A percentile compares a stretch with the other conserved stretches of the same genome.
Conservation (phyloP, 73 alveolate species). For the Paramecium sonneborni region DNA sequence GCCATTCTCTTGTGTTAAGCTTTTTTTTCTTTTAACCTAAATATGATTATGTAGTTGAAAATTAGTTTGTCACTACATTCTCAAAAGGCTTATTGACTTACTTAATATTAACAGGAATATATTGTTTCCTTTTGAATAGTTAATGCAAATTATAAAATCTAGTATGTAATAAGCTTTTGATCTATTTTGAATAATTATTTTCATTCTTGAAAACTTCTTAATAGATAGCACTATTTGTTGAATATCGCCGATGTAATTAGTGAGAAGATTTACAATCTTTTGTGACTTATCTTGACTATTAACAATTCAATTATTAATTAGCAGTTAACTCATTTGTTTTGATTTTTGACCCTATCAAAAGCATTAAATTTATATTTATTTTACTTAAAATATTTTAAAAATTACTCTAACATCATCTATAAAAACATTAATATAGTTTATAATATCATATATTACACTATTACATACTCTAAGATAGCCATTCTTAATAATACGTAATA, state of each 20-base stretch:
- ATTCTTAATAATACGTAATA: not conserved
- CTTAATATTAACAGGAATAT: not conserved
- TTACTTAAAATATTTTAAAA: not conserved
- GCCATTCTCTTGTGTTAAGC: not conserved
- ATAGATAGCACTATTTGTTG: not conserved
- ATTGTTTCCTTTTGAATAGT: not conserved
- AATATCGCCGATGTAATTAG: not conserved
- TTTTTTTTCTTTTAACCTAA: not conserved
- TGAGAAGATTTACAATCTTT: not conserved
- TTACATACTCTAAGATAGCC: not conserved
- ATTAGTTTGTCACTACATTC: not conserved
- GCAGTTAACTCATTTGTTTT: not conserved
- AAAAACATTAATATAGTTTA: not conserved
- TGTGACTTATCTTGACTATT: not conserved
- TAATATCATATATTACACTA: not conserved
- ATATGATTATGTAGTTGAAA: not conserved
- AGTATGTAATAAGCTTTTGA: not conserved
- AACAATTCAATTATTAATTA: not conserved
- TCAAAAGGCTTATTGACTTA: not conserved
- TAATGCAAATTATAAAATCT: not conserved
- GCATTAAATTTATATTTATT: not conserved
- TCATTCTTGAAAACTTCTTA: not conserved
- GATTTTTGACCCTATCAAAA: not conserved
- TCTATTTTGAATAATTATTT: not conserved
- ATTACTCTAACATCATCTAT: not conserved